Evolutionary conservation across 1,284 basidiomycete genomes (phyloP).

Genomic region (Apiotrichum porosum): DNA sequence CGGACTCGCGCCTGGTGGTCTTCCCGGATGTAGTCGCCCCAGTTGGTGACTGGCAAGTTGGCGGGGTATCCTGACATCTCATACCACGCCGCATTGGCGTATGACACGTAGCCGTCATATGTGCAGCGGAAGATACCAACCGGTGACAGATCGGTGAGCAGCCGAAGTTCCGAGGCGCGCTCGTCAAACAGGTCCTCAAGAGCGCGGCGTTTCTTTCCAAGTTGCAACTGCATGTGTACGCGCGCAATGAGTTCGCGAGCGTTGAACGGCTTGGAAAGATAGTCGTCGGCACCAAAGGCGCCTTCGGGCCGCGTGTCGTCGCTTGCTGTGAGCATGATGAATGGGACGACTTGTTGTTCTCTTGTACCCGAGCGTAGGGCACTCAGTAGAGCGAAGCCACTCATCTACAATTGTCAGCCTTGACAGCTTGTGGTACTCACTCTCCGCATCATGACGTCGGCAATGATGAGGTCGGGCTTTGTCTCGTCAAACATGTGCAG

Average conservation of each 20-base stretch:
- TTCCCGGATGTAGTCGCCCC: slow-evolving; percentile 30
- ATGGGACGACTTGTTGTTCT: slow-evolving; percentile 25
- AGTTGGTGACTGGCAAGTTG: slow-evolving; percentile 21
- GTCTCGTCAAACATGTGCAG: slow-evolving; percentile 33
- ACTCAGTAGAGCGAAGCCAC: slow-evolving; percentile 33
- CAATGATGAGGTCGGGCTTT: slow-evolving; percentile 42
- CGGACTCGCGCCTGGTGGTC: slow-evolving; percentile 15
- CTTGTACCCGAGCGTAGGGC: slow-evolving; percentile 20
- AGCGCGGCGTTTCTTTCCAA: slow-evolving; percentile 36
- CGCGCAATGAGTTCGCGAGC: slow-evolving; percentile 50
- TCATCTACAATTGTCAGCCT: slow-evolving; percentile 19
- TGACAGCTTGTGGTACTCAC: slow-evolving; percentile 19
- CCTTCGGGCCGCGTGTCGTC: slow-evolving; percentile 29
- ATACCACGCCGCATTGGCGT: slow-evolving; percentile 37
- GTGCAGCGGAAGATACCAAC: slow-evolving; percentile 41
- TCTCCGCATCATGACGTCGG: slow-evolving; percentile 50
- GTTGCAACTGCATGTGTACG: slow-evolving; percentile 39
- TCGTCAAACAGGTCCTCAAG: slow-evolving; percentile 41
- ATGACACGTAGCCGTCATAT: slow-evolving; percentile 33
- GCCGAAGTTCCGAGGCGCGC: slow-evolving; percentile 39
- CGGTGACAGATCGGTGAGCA: slow-evolving; percentile 41
- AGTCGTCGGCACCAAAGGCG: slow-evolving; percentile 46
- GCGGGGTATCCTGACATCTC: slow-evolving; percentile 30
- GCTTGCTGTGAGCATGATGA: slow-evolving; percentile 40
- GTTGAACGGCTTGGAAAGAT: slow-evolving; percentile 44